These are phyloP conservation scores for Fomitopsis pinicola DNA, from an alignment of 1,284 basidiomycete genomes.

Conservation along the genomic window DNA sequence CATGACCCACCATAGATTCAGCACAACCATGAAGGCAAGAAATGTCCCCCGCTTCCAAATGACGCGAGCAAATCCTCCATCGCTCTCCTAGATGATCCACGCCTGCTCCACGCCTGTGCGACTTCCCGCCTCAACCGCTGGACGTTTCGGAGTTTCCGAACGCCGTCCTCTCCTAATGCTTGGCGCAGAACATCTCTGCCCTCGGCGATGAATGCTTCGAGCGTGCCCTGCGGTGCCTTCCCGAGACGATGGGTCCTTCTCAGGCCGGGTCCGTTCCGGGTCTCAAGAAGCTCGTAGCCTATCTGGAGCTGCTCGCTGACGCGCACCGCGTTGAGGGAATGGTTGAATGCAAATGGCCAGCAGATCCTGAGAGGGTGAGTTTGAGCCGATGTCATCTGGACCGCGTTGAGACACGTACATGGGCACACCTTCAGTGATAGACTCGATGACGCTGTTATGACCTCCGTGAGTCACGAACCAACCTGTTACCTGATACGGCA, in stretches of 20 bases:
- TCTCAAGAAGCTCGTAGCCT: slow-evolving; percentile 27
- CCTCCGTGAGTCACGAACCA: slow-evolving; percentile 22
- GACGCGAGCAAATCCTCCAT: neutral
- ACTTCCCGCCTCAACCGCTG: neutral
- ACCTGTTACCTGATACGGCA: slow-evolving; percentile 11
- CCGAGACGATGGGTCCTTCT: slow-evolving; percentile 13
- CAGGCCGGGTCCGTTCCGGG: slow-evolving; percentile 19
- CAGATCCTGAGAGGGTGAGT: slow-evolving; percentile 14
- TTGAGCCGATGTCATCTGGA: neutral
- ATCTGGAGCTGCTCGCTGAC: slow-evolving; percentile 16
- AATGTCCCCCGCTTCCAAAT: neutral
- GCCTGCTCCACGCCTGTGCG: neutral
- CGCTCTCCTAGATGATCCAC: neutral
- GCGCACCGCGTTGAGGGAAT: slow-evolving; percentile 18
- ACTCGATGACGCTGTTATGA: slow-evolving; percentile 18
- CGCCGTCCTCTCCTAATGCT: slow-evolving; percentile 18
- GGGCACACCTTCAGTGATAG: slow-evolving; percentile 13
- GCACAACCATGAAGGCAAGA: neutral
- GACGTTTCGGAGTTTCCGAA: slow-evolving; percentile 12
- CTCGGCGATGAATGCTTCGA: slow-evolving; percentile 14
- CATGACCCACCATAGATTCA: neutral
- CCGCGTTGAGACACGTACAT: slow-evolving; percentile 6
- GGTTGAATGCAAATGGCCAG: slow-evolving; percentile 21
- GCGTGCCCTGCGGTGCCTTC: slow-evolving; percentile 10
- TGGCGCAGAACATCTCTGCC: slow-evolving; percentile 11